Percentiles rank a stretch among this genome's conserved stretches.
These are phyloP conservation scores for Coemansia nantahalensis DNA, from an alignment of 192 early-diverging fungal genomes.

Conservation along the genomic window DNA sequence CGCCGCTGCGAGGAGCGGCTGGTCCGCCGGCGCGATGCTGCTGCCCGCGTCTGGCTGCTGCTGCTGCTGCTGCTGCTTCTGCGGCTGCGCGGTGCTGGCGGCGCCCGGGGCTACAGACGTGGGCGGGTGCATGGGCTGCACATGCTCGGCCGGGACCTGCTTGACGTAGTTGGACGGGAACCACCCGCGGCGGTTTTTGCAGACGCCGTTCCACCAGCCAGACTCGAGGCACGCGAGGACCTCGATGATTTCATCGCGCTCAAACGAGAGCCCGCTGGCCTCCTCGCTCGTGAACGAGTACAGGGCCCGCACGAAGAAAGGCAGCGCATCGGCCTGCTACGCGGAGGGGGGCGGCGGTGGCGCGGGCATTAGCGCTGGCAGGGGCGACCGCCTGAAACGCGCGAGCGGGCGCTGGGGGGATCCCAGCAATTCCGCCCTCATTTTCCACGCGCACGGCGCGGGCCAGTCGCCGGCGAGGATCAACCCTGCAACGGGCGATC, in stretches of 20 bases:
- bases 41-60: constrained; percentile 8
- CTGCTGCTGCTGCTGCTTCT: constrained; percentile 25
- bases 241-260: constrained; percentile 83
- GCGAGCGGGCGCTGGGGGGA: constrained; percentile 12
- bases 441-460: constrained; percentile 9
- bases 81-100: constrained; percentile 12
- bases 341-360: neutral
- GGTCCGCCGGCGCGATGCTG: constrained; percentile 18
- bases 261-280: constrained; percentile 75
- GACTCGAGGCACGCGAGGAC: constrained; percentile 86
- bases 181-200: constrained; percentile 78
- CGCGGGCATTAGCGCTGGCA: neutral
- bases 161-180: constrained; percentile 87
- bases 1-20: constrained; percentile 40
- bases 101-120: neutral
- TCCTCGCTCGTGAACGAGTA: constrained; percentile 85
- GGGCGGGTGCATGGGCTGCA: constrained; percentile 43
- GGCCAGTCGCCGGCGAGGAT: constrained; percentile 10
- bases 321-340: constrained; percentile 37
- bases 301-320: constrained; percentile 67
- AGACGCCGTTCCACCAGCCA: constrained; percentile 97
- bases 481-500: constrained; percentile 45
- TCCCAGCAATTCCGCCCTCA: constrained; percentile 23
- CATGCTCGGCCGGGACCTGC: constrained; percentile 57
- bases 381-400: too few relatives aligned